These are phyloP conservation scores for Pontederia crassipes DNA, from an alignment of 176 grass and related monocot genomes.

Conservation along the genomic window DNA sequence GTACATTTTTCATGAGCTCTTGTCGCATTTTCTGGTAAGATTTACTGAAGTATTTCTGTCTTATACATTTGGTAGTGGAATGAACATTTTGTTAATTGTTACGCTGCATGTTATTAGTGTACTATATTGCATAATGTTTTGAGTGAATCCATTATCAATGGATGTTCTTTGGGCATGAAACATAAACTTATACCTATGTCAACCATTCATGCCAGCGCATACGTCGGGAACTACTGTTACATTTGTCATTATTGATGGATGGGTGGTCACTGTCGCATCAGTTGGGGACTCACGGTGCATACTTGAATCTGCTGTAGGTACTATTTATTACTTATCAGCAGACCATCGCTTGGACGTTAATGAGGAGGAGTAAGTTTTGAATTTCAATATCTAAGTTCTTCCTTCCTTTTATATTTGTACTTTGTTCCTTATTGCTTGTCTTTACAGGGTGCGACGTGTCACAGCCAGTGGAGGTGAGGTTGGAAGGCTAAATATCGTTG, in stretches of 20 bases:
- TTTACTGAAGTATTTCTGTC: too few relatives aligned
- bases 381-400: slow-evolving; percentile 5
- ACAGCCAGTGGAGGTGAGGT: slow-evolving; percentile 73
- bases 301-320: slow-evolving; percentile 76
- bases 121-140: too few relatives aligned
- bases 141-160: too few relatives aligned
- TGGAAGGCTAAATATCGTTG: slow-evolving; percentile 70
- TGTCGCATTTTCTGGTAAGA: too few relatives aligned
- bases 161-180: too few relatives aligned
- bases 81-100: too few relatives aligned
- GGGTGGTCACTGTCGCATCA: slow-evolving; percentile 87
- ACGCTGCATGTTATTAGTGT: too few relatives aligned
- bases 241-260: slow-evolving; percentile 91
- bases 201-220: slow-evolving; percentile 38
- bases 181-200: background rate
- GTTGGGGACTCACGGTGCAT: slow-evolving; percentile 88
- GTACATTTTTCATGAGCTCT: too few relatives aligned
- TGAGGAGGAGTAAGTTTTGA: slow-evolving; percentile 59
- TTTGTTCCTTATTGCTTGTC: slow-evolving; percentile 4
- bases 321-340: slow-evolving; percentile 59
- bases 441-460: slow-evolving; percentile 67
- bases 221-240: slow-evolving; percentile 80
- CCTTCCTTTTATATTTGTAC: background rate
- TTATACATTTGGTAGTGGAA: too few relatives aligned
- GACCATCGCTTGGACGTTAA: slow-evolving; percentile 88